These are phyloP conservation scores for Nicotiana attenuata DNA, from an alignment of 257 asterid species.

Conservation along the genomic window DNA sequence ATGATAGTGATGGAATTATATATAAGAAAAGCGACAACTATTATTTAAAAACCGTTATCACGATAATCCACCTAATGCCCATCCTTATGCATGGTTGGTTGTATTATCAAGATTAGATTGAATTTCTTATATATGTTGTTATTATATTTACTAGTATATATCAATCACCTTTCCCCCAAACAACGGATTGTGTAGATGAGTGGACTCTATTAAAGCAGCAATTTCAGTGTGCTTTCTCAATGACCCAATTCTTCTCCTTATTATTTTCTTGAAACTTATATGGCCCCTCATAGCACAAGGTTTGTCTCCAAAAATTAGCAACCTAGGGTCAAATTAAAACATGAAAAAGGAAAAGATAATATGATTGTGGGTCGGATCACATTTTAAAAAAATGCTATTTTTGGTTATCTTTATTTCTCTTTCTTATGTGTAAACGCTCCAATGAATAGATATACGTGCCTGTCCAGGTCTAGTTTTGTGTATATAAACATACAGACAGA, in stretches of 20 bases:
- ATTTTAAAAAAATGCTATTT: not conserved
- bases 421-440: conserved; percentile 8
- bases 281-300: conserved; percentile 6
- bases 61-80: not conserved
- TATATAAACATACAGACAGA: not conserved
- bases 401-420: conserved; percentile 12
- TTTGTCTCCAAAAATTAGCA: conserved; percentile 1
- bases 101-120: not conserved
- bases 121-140: not conserved
- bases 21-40: not conserved
- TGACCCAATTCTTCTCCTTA: conserved; percentile 9
- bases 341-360: conserved; percentile 7
- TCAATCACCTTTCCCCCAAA: not conserved
- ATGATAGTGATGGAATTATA: not conserved
- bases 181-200: not conserved
- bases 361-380: conserved; percentile 8
- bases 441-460: not conserved
- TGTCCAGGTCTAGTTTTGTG: conserved; percentile 2
- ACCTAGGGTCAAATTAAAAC: not conserved
- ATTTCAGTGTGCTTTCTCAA: conserved; percentile 27
- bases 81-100: not conserved
- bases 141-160: not conserved
- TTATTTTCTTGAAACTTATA: not conserved
- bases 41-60: not conserved
- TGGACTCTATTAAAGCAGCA: conserved; percentile 5